Base-by-base conservation (phyloP, 1,284 basidiomycete genomes). In the Pseudozyma tsukubaensis region DNA sequence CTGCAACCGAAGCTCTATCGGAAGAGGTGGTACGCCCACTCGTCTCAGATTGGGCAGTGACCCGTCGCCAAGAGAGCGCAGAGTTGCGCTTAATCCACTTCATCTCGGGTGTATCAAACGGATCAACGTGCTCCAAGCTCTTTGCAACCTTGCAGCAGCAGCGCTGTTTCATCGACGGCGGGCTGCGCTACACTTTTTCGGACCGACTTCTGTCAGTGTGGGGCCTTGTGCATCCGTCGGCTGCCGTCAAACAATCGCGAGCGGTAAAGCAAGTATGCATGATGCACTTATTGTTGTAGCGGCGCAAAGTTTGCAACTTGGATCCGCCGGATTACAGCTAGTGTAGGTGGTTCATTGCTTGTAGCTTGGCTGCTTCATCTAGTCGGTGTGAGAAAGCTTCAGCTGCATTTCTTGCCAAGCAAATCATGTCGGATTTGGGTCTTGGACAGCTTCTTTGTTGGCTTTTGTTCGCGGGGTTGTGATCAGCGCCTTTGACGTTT, bases 31-130 rank as follows among this genome's bases (percentile, higher is more conserved):
- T 8, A 29, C 6, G 10, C 19, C 44, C 42, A 43, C 16, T 18
- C 10, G 12, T 45, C 19, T 45, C 19, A 24, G 44, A 45, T 34
- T n/a, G 10, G 42, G 29, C 35, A 44, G 42, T 13, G 16, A 14
- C 13, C 43, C 45, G 18, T 40, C 18, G 54, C 35, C 24, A 40
- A 63, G 42, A 18, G 24, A 16, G 36, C 32, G 43, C 29, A 57
- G 35, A 21, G 43, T 50, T 34, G 21, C 14, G 37, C 32, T 59
- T 63, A 48, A 69, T 63, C 21, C 14, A 43, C 32, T 59, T 63
- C 56, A 69, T 63, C 45, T 40, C 60, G 66, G 60, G 29, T 59
- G 60, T 52, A 56, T 59, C 60, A 54, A 6, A 53, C 59, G 60
- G 56, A 42, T 37, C 51, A 47, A 24, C 34, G 54, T 45, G 63